A percentile compares a stretch with the other conserved stretches of the same genome.
Conservation (phyloP, 805 yeast genomes). For the Sungouiozyma ichnusensis region DNA sequence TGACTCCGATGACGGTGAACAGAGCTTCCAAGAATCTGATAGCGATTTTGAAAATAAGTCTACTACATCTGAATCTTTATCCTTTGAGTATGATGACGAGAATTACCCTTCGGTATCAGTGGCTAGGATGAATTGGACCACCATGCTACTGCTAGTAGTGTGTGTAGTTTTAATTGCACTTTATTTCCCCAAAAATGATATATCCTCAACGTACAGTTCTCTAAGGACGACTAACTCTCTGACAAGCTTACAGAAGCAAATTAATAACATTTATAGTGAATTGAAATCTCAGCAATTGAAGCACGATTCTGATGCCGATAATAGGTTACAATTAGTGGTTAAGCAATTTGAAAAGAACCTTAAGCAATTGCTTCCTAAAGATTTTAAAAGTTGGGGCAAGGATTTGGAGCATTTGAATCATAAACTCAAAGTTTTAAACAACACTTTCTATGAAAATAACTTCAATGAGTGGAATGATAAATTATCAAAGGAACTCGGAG, state of each 20-base stretch:
- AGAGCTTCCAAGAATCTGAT: background rate
- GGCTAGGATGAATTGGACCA: background rate
- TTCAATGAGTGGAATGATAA: conserved; percentile 18
- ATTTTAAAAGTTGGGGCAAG: conserved; percentile 16
- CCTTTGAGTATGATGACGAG: background rate
- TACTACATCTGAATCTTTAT: background rate
- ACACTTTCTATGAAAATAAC: conserved; percentile 8
- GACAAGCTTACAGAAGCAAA: conserved; percentile 17
- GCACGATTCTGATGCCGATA: conserved; percentile 20
- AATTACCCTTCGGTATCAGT: background rate
- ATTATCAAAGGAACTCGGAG: conserved; percentile 12
- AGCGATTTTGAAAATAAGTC: background rate
- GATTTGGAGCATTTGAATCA: conserved; percentile 4
- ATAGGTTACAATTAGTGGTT: conserved; percentile 21
- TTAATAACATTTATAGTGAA: conserved; percentile 23
- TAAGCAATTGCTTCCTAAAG: conserved; percentile 21
- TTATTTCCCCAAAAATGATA: background rate
- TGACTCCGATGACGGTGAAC: background rate
- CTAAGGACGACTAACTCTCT: conserved; percentile 4
- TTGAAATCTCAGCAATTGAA: conserved; percentile 16
- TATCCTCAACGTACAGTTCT: background rate
- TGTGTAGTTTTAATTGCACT: background rate
- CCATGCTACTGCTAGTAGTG: background rate
- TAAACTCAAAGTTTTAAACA: background rate
- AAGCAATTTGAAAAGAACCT: conserved; percentile 26